These are phyloP conservation scores for Epichloe typhina DNA, from an alignment of 2,329 filamentous ascomycete species.

Conservation along the genomic window DNA sequence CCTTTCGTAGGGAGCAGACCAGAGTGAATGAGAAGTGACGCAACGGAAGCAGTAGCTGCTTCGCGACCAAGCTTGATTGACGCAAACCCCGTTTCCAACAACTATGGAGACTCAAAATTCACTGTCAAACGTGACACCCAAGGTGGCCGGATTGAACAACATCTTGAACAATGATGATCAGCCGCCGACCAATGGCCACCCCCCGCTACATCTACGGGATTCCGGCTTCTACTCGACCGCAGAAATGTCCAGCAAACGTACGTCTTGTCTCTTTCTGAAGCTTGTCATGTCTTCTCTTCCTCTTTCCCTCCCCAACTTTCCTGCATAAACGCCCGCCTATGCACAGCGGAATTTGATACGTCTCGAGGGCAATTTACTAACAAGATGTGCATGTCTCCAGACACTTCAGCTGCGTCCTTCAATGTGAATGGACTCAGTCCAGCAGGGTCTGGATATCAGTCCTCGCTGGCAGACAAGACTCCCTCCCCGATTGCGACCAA, in stretches of 20 bases:
- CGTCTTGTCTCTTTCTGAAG: conserved; percentile 6
- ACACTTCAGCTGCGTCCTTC: conserved; percentile 27
- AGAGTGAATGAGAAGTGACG: background rate
- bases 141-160: conserved; percentile 24
- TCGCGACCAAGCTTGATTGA: background rate
- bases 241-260: conserved; percentile 31
- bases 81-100: background rate
- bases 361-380: background rate
- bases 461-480: conserved; percentile 44
- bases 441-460: conserved; percentile 34
- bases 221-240: conserved; percentile 31
- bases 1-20: background rate
- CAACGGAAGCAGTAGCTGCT: background rate
- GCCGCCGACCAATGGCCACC: conserved; percentile 13
- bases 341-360: too few relatives aligned
- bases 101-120: conserved; percentile 11
- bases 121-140: conserved; percentile 12
- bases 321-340: too few relatives aligned
- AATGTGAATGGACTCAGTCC: conserved; percentile 26
- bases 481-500: conserved; percentile 45
- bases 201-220: conserved; percentile 23
- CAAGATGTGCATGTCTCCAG: conserved; percentile 10
- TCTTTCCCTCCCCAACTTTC: background rate
- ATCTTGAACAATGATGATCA: conserved; percentile 26
- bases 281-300: background rate